phyloP scores from a whole-genome alignment of 805 yeast genomes.

The Pichia deserticola region DNA sequence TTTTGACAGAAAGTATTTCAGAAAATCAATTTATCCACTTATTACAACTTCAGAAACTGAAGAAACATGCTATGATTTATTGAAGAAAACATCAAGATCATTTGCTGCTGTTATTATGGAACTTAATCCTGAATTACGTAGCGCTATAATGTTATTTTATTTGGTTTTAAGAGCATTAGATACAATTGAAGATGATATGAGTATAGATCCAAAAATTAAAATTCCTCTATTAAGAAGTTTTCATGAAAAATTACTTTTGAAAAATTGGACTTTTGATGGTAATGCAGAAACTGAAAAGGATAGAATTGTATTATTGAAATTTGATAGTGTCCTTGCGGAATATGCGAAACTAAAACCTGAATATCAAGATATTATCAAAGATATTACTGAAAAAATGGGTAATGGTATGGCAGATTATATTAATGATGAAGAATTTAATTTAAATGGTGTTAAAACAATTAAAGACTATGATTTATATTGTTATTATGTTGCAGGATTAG shows the following conservation, averaged over 20 bases:
- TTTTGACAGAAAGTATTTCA: conserved; percentile 35
- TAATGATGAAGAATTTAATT: conserved; percentile 66
- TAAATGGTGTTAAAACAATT: conserved; percentile 69
- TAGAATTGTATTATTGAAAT: conserved; percentile 71
- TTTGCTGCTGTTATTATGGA: conserved; percentile 92
- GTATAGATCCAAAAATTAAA: conserved; percentile 63
- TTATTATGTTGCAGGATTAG: conserved; percentile 95
- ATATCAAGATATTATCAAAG: conserved; percentile 72
- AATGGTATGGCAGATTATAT: conserved; percentile 96
- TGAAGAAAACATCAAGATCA: conserved; percentile 73
- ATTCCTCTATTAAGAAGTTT: conserved; percentile 68
- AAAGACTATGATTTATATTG: conserved; percentile 87
- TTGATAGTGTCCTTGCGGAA: conserved; percentile 60
- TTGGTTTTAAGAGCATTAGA: conserved; percentile 84
- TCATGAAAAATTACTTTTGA: conserved; percentile 49
- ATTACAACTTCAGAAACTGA: conserved; percentile 37
- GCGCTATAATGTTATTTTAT: conserved; percentile 78
- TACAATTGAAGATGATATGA: conserved; percentile 95
- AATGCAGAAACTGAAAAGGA: conserved; percentile 74
- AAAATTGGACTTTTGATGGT: conserved; percentile 79
- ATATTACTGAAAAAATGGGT: conserved; percentile 83
- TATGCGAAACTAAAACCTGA: conserved; percentile 65
- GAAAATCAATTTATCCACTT: conserved; percentile 43
- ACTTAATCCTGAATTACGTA: conserved; percentile 81
- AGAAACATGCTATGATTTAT: conserved; percentile 57